Evolutionary conservation across 345 rosid species (phyloP).

Genomic region (Camelina hispida): DNA sequence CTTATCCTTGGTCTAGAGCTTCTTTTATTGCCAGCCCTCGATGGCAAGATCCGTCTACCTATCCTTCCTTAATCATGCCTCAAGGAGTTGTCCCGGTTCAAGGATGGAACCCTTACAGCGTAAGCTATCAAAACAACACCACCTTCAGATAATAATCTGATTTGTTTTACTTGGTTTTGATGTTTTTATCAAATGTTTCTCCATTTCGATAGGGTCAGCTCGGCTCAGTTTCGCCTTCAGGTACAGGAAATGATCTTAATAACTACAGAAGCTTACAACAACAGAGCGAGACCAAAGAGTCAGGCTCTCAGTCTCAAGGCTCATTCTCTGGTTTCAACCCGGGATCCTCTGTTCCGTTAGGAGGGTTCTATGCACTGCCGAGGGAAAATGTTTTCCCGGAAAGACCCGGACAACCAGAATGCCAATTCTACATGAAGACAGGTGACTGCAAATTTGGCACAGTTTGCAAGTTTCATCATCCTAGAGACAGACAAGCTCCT

Average conservation of each 20-base stretch:
- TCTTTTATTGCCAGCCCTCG: conserved; percentile 91
- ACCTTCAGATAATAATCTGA: not conserved
- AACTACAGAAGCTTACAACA: conserved; percentile 63
- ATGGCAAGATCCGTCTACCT: conserved; percentile 95
- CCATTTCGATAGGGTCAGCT: conserved; percentile 67
- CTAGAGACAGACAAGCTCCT: conserved; percentile 90
- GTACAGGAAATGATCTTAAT: conserved; percentile 61
- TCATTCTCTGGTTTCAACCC: conserved; percentile 62
- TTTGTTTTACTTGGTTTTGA: conserved; percentile 14
- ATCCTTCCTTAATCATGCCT: conserved; percentile 77
- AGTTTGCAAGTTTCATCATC: conserved; percentile 95
- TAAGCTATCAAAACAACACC: conserved; percentile 47
- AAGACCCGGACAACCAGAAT: conserved; percentile 95
- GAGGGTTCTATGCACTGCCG: conserved; percentile 73
- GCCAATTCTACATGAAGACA: conserved; percentile 98
- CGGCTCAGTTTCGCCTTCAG: conserved; percentile 86
- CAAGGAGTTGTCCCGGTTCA: conserved; percentile 93
- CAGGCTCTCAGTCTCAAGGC: conserved; percentile 71
- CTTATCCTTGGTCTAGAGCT: conserved; percentile 91
- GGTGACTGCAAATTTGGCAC: conserved; percentile 99
- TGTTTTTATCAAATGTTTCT: not conserved
- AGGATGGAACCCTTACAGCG: conserved; percentile 91
- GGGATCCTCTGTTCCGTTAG: conserved; percentile 65
- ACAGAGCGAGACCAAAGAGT: conserved; percentile 59
- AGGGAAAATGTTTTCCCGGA: conserved; percentile 91